Base-by-base conservation (phyloP, 2,329 filamentous ascomycete species). In the Talaromyces rugulosus region DNA sequence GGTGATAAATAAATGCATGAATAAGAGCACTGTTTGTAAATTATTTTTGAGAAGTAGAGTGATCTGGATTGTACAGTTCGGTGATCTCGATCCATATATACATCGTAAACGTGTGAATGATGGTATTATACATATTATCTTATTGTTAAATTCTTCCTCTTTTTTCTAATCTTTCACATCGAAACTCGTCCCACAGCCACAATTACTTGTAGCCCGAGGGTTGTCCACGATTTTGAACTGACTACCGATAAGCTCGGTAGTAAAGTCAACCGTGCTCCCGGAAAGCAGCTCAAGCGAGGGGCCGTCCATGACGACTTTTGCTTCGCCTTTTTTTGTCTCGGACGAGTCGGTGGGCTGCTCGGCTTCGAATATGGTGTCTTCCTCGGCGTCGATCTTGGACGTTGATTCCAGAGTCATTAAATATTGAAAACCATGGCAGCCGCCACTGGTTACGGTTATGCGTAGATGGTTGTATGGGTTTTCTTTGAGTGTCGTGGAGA, bases 191-290 rank as follows among this genome's bases (percentile, higher is more conserved):
- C 95, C 95, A 77, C 95, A 99, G 1, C 95, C 95, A 80, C 95
- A 99, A 75, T 91, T 96, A 77, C 93, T 98, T 62, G 90, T 92
- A 4, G 95, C 95, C 47, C 87, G 82, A 0, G 95, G 95, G 72
- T 98, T 99, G 69, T 96, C 93, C 64, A 92, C 88, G 71, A 99
- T 92, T 82, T 96, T 96, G 77, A 99, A 99, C 78, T 98, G 93
- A 71, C 89, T 91, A 30, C 90, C 90, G 72, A 97, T 97, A 77
- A 99, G 81, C 80, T 98, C 95, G 85, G 90, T 95, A 0, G 93
- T 97, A 72, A 93, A 99, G 73, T 99, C 95, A 42, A 99, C 88
- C 74, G 93, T 97, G 79, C 93, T 97, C 9, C 94, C 95, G 72
- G 92, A 93, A 62, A 99, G 78, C 59, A 99, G 77, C 66, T 96